phyloP scores from a whole-genome alignment of 225 moss, liverwort and hornwort species.

The Antitrichia curtipendula region DNA sequence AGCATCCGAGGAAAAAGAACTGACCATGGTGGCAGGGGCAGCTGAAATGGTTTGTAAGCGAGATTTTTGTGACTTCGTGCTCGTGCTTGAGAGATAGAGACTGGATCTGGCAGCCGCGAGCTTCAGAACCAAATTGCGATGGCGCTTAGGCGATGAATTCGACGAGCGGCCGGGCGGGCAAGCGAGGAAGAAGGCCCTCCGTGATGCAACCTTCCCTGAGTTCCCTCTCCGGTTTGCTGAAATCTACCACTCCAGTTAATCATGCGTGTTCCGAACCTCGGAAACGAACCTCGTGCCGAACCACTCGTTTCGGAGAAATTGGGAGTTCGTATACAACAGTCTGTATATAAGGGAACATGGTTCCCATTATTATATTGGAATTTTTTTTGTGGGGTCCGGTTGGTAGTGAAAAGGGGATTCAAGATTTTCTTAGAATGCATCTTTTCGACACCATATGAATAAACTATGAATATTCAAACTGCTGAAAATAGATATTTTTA shows the following conservation, averaged over 20 bases:
- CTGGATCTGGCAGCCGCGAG: neutral
- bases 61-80: neutral
- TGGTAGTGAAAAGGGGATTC: too few species aligned
- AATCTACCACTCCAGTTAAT: neutral
- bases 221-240: neutral
- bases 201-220: neutral
- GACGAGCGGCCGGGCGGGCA: neutral
- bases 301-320: neutral
- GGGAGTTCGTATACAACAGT: neutral
- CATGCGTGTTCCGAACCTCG: neutral
- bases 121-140: neutral
- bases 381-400: too few species aligned
- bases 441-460: too few species aligned
- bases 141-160: neutral
- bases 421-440: too few species aligned
- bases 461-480: too few species aligned
- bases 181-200: neutral
- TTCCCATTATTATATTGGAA: too few species aligned
- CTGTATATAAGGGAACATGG: too few species aligned
- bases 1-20: neutral
- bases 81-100: neutral
- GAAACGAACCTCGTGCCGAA: neutral
- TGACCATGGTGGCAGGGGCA: slow-evolving; percentile 12
- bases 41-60: neutral
- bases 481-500: too few species aligned